Percentiles rank a stretch among this genome's conserved stretches.
Evolutionary conservation across 208 protist genomes (phyloP).

Genomic region (Leishmania guyanensis): DNA sequence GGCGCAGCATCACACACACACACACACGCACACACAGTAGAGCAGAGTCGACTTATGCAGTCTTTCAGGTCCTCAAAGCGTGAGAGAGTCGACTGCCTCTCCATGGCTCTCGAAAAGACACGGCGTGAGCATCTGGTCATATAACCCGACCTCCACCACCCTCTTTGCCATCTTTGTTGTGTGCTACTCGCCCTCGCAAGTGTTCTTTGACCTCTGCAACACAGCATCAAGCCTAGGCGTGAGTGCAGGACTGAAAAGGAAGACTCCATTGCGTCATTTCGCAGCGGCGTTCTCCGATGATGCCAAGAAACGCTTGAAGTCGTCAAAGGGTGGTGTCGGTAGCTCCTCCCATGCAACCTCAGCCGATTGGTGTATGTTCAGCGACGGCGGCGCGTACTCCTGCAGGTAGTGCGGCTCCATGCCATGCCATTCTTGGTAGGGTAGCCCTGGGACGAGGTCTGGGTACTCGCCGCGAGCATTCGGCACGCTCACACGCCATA

Average conservation of each 20-base stretch:
- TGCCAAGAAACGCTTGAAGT: constrained; percentile 29
- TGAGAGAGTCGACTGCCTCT: background rate
- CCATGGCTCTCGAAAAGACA: background rate
- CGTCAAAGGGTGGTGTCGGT: constrained; percentile 19
- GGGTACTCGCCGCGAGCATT: constrained; percentile 80
- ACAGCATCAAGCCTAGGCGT: background rate
- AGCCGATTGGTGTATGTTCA: constrained; percentile 20
- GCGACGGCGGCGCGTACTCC: constrained; percentile 61
- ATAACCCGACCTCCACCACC: too few species aligned
- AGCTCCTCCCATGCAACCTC: constrained; percentile 45
- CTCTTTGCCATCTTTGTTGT: background rate
- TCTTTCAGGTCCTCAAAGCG: background rate
- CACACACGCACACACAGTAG: background rate
- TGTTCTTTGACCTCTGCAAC: background rate
- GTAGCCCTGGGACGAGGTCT: constrained; percentile 67
- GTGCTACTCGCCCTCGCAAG: background rate
- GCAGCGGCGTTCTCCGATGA: background rate
- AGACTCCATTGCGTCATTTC: background rate
- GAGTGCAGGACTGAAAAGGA: background rate
- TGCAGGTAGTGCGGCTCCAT: constrained; percentile 35
- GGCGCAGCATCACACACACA: background rate
- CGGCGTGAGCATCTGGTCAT: background rate
- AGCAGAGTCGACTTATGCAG: background rate
- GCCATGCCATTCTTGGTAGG: constrained; percentile 63
- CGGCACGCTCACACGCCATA: constrained; percentile 65